Evolutionary conservation across 2,329 filamentous ascomycete genomes (phyloP), one percentile per base, ranked within the genome.

Genomic region (Harringtonia aguacate): DNA sequence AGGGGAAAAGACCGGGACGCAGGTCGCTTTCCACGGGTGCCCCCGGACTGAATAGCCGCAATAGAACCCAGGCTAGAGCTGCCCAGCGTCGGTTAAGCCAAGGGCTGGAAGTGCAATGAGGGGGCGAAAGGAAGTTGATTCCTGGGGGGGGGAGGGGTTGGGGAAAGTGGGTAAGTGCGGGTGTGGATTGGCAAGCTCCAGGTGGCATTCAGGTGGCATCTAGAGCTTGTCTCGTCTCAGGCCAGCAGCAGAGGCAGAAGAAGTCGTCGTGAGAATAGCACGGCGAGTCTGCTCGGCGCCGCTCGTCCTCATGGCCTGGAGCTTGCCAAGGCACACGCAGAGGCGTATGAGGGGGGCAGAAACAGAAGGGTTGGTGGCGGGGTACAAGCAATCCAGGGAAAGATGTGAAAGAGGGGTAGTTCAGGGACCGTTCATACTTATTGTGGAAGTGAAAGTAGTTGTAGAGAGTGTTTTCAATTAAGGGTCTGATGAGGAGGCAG

Each of bases 21-120:
- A 14, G 30, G 27, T 41, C 17, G 44, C 20, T 34, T 37, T 29
- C 31, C 41, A 39, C 47, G 47, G 47, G 47, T 46, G 27, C 38
- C 44, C 24, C 44, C 47, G 47, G 47, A 44, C 38, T 28, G 13
- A 42, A 44, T 48, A 48, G 44, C 41, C 47, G 44, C 47, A 22
- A 41, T 44, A 21, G 38, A 44, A 29, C 27, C 8, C 12, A 41
- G 34, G 46, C 46, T 39, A 42, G 35, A 39, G 27, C 37, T 36
- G 39, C 29, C 30, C 34, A 30, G 20, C 31, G 22, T 46, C 39
- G 41, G 41, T 42, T 48, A 44, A 44, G 28, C 17, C 21, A 28
- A 29, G 34, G 41, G 30, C 28, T 38, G 41, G 40, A 31, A 22
- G 34, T n/a, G 22, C 28, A 29, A 36, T 20, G 39, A 31, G 36